Evolutionary conservation across 768 basidiomycete genomes (phyloP).

Genomic region (Paxillus ammoniavirescens): DNA sequence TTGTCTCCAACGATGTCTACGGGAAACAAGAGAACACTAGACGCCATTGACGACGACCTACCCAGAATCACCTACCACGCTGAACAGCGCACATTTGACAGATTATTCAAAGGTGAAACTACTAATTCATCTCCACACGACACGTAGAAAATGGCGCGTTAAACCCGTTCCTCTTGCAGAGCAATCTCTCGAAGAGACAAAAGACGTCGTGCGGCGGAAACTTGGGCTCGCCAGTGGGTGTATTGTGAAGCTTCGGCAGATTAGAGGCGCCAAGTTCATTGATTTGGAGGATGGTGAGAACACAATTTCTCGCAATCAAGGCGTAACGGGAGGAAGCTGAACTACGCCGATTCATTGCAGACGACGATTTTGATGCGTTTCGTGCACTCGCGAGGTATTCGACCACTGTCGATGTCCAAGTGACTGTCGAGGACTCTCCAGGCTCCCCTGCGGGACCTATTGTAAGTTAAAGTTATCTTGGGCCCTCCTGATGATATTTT

Average conservation of each 20-base stretch:
- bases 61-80: conserved; percentile 40
- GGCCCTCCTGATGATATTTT: neutral
- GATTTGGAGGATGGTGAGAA: conserved; percentile 77
- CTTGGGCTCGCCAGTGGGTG: conserved; percentile 45
- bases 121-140: neutral
- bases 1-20: conserved; percentile 14
- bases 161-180: conserved; percentile 41
- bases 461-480: conserved; percentile 10
- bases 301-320: neutral
- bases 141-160: neutral
- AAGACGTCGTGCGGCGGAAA: conserved; percentile 59
- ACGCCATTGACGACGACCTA: conserved; percentile 9
- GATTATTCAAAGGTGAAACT: conserved; percentile 40
- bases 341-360: conserved; percentile 34
- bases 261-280: conserved; percentile 51
- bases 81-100: conserved; percentile 35
- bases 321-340: conserved; percentile 1
- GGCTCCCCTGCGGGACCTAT: neutral
- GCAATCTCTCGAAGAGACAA: conserved; percentile 55
- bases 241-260: conserved; percentile 43
- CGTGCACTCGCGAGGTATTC: conserved; percentile 41
- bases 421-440: conserved; percentile 19
- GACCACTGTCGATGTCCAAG: conserved; percentile 37
- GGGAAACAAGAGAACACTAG: conserved; percentile 24
- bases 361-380: conserved; percentile 81